Percentiles rank a stretch among this genome's conserved stretches.
Evolutionary conservation across 768 basidiomycete species (phyloP).

Genomic region (Termitomyces sp.): DNA sequence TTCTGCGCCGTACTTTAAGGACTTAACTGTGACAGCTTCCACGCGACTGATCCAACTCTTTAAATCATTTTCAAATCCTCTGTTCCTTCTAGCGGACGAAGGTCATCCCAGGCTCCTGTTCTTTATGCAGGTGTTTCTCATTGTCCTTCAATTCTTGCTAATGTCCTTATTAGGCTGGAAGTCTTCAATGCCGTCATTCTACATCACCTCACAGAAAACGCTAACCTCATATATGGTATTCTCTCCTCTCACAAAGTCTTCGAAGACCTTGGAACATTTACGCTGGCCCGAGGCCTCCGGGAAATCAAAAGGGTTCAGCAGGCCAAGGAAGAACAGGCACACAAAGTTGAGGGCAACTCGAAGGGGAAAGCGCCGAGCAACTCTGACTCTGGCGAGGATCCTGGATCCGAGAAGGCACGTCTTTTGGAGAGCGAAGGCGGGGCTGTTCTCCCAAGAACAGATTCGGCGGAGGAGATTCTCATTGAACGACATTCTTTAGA

Average conservation of each 20-base stretch:
- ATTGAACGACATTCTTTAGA: slow-evolving; percentile 12
- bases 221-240: slow-evolving; percentile 84
- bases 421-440: slow-evolving; percentile 54
- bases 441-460: slow-evolving; percentile 15
- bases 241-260: slow-evolving; percentile 81
- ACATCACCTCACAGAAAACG: slow-evolving; percentile 76
- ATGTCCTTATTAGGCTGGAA: slow-evolving; percentile 59
- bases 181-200: slow-evolving; percentile 85
- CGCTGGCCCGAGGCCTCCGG: slow-evolving; percentile 76
- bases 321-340: slow-evolving; percentile 65
- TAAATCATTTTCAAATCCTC: slow-evolving; percentile 85
- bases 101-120: slow-evolving; percentile 91
- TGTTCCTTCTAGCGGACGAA: slow-evolving; percentile 89
- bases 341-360: slow-evolving; percentile 27
- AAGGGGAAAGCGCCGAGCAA: slow-evolving; percentile 37
- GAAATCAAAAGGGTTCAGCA: slow-evolving; percentile 77
- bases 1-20: slow-evolving; percentile 80
- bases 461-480: slow-evolving; percentile 14
- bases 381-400: slow-evolving; percentile 30
- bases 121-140: slow-evolving; percentile 61
- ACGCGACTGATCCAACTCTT: slow-evolving; percentile 86
- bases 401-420: slow-evolving; percentile 64
- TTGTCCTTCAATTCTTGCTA: neutral
- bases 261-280: slow-evolving; percentile 90
- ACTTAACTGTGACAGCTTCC: slow-evolving; percentile 76